These are phyloP conservation scores for Fusarium papillatum DNA, from an alignment of 2,329 filamentous ascomycete genomes.

Conservation along the genomic window DNA sequence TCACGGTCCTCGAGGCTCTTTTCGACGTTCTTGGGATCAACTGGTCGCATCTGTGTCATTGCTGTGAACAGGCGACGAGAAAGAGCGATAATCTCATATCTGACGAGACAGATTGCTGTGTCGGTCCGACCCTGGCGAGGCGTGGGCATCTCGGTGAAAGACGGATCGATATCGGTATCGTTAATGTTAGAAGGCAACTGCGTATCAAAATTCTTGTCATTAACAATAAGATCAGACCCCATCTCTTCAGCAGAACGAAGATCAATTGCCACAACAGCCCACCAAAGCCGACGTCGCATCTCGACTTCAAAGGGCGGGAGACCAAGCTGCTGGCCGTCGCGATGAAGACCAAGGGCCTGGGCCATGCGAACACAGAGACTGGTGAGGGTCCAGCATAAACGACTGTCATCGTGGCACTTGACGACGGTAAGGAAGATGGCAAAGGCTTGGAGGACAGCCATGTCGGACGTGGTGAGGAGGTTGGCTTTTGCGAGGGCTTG, in stretches of 20 bases:
- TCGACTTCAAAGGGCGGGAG: conserved; percentile 36
- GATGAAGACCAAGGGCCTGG: conserved; percentile 35
- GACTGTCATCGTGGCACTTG: conserved; percentile 36
- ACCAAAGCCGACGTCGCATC: conserved; percentile 40
- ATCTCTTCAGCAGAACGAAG: conserved; percentile 36
- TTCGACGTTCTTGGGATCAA: conserved; percentile 25
- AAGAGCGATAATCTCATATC: conserved; percentile 31
- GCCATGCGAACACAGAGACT: conserved; percentile 35
- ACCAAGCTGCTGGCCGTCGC: conserved; percentile 31
- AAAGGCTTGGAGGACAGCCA: conserved; percentile 35
- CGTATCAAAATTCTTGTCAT: conserved; percentile 32
- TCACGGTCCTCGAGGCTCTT: conserved; percentile 38
- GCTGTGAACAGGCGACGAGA: conserved; percentile 30
- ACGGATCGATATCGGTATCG: conserved; percentile 35
- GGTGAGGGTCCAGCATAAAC: conserved; percentile 35
- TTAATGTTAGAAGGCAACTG: conserved; percentile 38
- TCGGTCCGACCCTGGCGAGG: conserved; percentile 36
- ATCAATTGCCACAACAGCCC: conserved; percentile 33
- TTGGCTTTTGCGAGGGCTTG: conserved; percentile 38
- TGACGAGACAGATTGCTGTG: conserved; percentile 29
- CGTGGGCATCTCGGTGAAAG: conserved; percentile 24
- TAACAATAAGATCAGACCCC: conserved; percentile 35
- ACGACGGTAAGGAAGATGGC: conserved; percentile 35
- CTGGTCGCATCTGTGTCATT: conserved; percentile 30
- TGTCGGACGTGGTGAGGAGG: conserved; percentile 33